Evolutionary conservation across 805 yeast species (phyloP).

Genomic region (Tanozyma kutaoensis): DNA sequence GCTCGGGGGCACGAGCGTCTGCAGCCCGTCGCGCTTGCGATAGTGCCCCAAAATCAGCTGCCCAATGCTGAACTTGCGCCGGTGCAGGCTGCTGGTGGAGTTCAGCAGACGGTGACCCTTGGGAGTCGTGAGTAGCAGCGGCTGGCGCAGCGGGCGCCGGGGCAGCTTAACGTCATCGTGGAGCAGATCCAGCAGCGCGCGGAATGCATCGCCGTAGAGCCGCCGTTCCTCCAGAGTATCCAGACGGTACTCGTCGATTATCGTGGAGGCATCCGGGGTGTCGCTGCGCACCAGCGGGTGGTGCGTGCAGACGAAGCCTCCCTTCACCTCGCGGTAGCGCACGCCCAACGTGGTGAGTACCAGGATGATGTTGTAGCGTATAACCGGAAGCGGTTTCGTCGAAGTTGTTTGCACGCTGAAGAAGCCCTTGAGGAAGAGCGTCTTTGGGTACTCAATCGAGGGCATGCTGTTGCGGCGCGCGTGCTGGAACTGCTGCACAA

Average conservation of each 20-base stretch:
- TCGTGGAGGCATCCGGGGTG: conserved; percentile 6
- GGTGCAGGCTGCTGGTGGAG: conserved; percentile 28
- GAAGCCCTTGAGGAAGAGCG: conserved; percentile 83
- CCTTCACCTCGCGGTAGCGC: conserved; percentile 77
- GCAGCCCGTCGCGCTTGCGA: conserved; percentile 35
- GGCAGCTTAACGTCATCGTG: conserved; percentile 7
- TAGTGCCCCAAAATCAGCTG: conserved; percentile 35
- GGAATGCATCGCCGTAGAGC: conserved; percentile 27
- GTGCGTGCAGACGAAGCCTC: conserved; percentile 83
- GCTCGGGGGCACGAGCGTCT: conserved; percentile 31
- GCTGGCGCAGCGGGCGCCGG: neutral
- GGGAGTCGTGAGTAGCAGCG: no score
- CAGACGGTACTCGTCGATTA: conserved; percentile 7
- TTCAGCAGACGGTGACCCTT: conserved; percentile 25
- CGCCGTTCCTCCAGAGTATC: conserved; percentile 16
- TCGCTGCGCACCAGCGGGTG: conserved; percentile 28
- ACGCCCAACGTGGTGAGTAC: conserved; percentile 70
- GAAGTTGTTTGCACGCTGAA: conserved; percentile 93
- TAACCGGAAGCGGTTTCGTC: conserved; percentile 80
- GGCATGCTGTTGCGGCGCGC: conserved; percentile 80
- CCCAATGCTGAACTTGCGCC: conserved; percentile 54
- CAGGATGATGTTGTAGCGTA: conserved; percentile 69
- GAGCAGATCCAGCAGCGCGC: conserved; percentile 17
- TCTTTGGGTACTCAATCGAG: conserved; percentile 85
- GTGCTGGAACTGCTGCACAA: conserved; percentile 26